Evolutionary conservation across 148 eudicot genomes (phyloP).

Genomic region (Polygonum maritimum): DNA sequence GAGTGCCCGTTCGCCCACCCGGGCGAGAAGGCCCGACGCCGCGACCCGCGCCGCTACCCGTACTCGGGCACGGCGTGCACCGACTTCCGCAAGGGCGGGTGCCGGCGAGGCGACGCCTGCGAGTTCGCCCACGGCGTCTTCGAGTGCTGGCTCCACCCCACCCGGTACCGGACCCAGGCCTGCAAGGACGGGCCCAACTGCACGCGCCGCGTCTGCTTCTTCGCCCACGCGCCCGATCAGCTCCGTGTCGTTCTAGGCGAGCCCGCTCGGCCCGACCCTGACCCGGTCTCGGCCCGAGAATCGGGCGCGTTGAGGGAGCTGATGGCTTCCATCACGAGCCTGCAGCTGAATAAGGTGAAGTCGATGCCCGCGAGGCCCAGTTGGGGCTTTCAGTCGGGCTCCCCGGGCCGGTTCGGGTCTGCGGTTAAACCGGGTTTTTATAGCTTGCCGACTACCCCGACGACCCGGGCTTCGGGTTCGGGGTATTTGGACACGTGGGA

Average conservation of each 20-base stretch:
- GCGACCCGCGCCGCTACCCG: conserved; percentile 49
- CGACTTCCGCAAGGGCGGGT: conserved; percentile 59
- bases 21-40: conserved; percentile 74
- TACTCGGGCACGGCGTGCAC: conserved; percentile 68
- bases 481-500: conserved; percentile 35
- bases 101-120: conserved; percentile 57
- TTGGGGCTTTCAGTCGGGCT: conserved; percentile 26
- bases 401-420: conserved; percentile 7
- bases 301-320: conserved; percentile 20
- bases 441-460: conserved; percentile 45
- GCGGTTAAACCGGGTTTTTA: conserved; percentile 11
- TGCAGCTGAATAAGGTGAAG: conserved; percentile 32
- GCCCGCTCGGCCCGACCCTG: background rate
- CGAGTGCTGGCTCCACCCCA: conserved; percentile 88
- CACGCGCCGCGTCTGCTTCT: conserved; percentile 64
- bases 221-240: conserved; percentile 65
- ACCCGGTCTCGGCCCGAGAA: conserved; percentile 5
- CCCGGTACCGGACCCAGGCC: conserved; percentile 74
- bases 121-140: conserved; percentile 86
- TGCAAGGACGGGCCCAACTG: conserved; percentile 68
- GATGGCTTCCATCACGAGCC: conserved; percentile 26
- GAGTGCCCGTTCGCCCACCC: conserved; percentile 75
- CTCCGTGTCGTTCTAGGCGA: conserved; percentile 21
- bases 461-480: conserved; percentile 30
- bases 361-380: conserved; percentile 19